A percentile compares a stretch with the other conserved stretches of the same genome.
Evolutionary conservation across 2,329 filamentous ascomycete species (phyloP).

Genomic region (Colletotrichum sp.): DNA sequence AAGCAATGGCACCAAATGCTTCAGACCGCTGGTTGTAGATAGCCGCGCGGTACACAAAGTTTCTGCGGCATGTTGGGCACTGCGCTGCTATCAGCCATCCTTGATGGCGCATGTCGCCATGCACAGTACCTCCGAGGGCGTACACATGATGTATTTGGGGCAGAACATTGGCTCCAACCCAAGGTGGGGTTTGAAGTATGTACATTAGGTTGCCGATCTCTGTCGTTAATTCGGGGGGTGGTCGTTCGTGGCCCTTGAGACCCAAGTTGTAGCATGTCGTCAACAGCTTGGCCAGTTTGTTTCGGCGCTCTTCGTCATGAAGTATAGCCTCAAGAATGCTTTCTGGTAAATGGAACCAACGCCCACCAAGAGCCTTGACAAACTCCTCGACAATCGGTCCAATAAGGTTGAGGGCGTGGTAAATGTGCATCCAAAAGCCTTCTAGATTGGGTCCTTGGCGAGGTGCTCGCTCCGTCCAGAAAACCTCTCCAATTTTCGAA

Average conservation of each 20-base stretch:
- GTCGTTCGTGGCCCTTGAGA: background rate
- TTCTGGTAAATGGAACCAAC: background rate
- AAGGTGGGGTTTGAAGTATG: background rate
- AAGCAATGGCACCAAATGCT: background rate
- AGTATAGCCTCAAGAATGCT: background rate
- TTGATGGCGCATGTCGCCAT: background rate
- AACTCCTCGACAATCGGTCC: background rate
- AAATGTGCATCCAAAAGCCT: background rate
- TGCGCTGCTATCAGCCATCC: background rate
- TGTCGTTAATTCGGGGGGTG: fast-evolving
- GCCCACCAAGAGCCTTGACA: background rate
- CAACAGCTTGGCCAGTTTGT: background rate
- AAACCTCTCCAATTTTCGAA: background rate
- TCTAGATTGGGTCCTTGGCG: background rate
- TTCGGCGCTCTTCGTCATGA: background rate
- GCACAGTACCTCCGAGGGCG: background rate
- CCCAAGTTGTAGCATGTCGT: background rate
- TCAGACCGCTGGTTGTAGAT: background rate
- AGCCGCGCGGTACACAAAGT: background rate
- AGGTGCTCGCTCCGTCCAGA: background rate
- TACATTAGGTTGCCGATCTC: background rate
- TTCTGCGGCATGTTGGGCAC: background rate
- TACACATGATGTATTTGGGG: background rate
- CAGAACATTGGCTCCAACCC: background rate
- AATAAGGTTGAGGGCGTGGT: background rate